Evolutionary conservation across 1,284 basidiomycete species (phyloP), one percentile per base, ranked within the genome.

Genomic region (Moesziomyces sp.): DNA sequence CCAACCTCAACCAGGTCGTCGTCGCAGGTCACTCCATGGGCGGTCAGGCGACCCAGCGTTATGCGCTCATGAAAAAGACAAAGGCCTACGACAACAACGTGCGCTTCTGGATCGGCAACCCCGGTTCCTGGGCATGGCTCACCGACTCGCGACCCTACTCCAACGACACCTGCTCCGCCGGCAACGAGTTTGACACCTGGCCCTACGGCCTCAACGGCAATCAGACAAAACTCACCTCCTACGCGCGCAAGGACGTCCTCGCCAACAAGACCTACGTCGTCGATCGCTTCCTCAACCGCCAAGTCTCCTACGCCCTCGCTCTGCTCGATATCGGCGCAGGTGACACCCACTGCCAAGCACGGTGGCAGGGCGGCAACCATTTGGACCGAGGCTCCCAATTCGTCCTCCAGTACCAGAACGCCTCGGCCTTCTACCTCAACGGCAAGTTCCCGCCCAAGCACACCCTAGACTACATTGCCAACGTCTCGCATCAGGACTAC

Each of bases 131-230:
- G 61, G 55, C 81, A 21, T 83, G 82, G 65, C 60, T 83, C 42
- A 67, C 61, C 43, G 62, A 71, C 33, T 60, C 66, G 7, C 72
- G 81, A 23, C 78, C 78, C 7, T 60, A 73, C 33, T 52, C 44
- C 38, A 69, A 63, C 43, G 28, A 43, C 23, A 42, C 62, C 11
- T 83, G 79, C 46, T 33, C 45, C 2, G 50, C 47, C 21, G 45
- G 26, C 44, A 71, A 68, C 33, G 44, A 26, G 3, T 73, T 56
- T 56, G 76, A 83, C 48, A 58, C 78, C 7, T 83, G 79, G 74
- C 81, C 80, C 49, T 83, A 82, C 52, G 81, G 81, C 11, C 61
- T 83, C 18, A 60, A 74, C 13, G 80, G 79, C 44, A 72, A 66
- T 21, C 56, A 72, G 46, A 61, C 79, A 18, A 63, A 65, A 23